These are phyloP conservation scores for Didymella arachidicola DNA, from an alignment of 2,329 filamentous ascomycete species.

Conservation along the genomic window DNA sequence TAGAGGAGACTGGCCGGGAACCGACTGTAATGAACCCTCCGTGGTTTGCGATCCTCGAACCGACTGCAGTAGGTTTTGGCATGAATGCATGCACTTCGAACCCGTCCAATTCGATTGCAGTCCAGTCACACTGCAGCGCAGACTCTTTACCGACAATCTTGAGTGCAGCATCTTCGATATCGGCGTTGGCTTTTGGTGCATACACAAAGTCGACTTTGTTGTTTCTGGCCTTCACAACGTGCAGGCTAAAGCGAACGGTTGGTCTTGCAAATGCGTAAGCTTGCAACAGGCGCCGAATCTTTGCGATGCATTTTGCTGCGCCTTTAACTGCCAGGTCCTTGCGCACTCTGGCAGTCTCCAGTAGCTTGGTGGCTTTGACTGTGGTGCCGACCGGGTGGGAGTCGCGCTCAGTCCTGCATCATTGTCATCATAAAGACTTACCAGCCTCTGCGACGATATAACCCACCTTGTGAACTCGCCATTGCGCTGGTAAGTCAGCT, in stretches of 20 bases:
- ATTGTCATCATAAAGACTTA: slow-evolving; percentile 10
- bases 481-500: slow-evolving; percentile 59
- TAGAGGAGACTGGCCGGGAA: slow-evolving; percentile 66
- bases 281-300: slow-evolving; percentile 67
- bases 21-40: slow-evolving; percentile 73
- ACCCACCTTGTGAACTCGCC: slow-evolving; percentile 58
- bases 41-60: slow-evolving; percentile 50
- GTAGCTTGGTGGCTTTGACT: slow-evolving; percentile 67
- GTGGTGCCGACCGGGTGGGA: slow-evolving; percentile 74
- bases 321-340: slow-evolving; percentile 66
- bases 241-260: slow-evolving; percentile 67
- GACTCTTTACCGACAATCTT: slow-evolving; percentile 69
- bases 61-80: slow-evolving; percentile 59
- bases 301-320: slow-evolving; percentile 63
- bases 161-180: slow-evolving; percentile 65
- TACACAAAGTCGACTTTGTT: slow-evolving; percentile 68
- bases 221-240: slow-evolving; percentile 62
- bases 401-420: slow-evolving; percentile 39
- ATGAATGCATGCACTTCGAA: slow-evolving; percentile 67
- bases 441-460: not conserved
- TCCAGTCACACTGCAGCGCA: slow-evolving; percentile 62
- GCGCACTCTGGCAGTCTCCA: slow-evolving; percentile 69
- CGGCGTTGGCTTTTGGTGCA: slow-evolving; percentile 61
- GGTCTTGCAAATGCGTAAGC: slow-evolving; percentile 73
- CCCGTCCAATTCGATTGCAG: slow-evolving; percentile 44